These are phyloP conservation scores for Ophiostoma piceae DNA, from an alignment of 2,329 filamentous ascomycete genomes.

Conservation along the genomic window DNA sequence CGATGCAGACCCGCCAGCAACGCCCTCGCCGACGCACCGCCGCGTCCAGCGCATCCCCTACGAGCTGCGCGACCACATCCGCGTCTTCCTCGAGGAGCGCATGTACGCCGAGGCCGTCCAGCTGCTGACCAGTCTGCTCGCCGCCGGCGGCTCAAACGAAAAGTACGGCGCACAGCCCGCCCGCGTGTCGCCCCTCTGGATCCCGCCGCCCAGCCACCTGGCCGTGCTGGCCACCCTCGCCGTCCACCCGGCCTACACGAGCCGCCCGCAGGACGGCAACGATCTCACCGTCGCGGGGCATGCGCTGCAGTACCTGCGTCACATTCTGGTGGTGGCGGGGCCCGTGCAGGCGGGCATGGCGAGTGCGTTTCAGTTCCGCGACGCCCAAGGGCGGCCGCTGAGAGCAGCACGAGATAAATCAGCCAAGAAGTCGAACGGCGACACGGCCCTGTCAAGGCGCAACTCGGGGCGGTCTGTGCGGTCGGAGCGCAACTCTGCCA, in stretches of 20 bases:
- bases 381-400: conserved; percentile 2
- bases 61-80: conserved; percentile 60
- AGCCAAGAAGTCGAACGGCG: background rate
- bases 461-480: background rate
- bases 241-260: conserved; percentile 77
- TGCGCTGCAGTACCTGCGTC: conserved; percentile 65
- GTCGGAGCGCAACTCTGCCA: background rate
- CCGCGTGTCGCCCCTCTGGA: conserved; percentile 44
- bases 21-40: conserved; percentile 41
- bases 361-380: conserved; percentile 65
- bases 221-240: conserved; percentile 73
- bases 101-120: conserved; percentile 56
- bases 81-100: conserved; percentile 70
- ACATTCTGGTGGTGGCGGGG: conserved; percentile 60
- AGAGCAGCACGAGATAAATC: background rate
- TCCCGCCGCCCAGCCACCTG: conserved; percentile 68
- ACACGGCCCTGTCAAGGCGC: background rate
- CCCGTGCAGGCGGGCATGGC: conserved; percentile 64
- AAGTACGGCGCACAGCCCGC: conserved; percentile 13
- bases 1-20: background rate
- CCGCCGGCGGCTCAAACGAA: conserved; percentile 42
- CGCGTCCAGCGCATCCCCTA: conserved; percentile 53
- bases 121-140: conserved; percentile 60
- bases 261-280: conserved; percentile 58
- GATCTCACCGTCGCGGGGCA: conserved; percentile 58